A percentile compares a stretch with the other conserved stretches of the same genome.
phyloP scores from a whole-genome alignment of 345 rosid genomes.

The Sisymbrium altissimum region DNA sequence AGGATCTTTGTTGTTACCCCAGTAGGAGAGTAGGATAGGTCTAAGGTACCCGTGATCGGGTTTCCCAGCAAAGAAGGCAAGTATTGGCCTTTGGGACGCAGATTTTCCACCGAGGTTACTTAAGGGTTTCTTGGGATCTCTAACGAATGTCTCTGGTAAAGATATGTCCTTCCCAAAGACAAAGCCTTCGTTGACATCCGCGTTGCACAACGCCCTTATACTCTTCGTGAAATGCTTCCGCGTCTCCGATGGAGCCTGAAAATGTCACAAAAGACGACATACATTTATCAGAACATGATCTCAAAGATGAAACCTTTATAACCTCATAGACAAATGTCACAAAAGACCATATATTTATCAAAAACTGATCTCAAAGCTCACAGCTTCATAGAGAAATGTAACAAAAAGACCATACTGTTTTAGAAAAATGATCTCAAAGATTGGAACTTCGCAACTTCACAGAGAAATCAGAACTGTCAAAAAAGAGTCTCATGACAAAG shows the following conservation, averaged over 20 bases:
- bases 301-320: background rate
- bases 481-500: background rate
- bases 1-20: conserved; percentile 77
- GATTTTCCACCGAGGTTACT: conserved; percentile 67
- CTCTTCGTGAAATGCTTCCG: conserved; percentile 52
- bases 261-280: conserved; percentile 3
- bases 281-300: background rate
- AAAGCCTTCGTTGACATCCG: conserved; percentile 81
- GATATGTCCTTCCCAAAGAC: conserved; percentile 81
- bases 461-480: background rate
- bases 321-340: conserved; percentile 7
- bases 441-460: background rate
- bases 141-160: conserved; percentile 73
- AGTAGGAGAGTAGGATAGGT: conserved; percentile 67
- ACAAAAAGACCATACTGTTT: background rate
- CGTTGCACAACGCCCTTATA: conserved; percentile 83
- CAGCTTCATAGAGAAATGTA: background rate
- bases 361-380: background rate
- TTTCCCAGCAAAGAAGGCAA: conserved; percentile 87
- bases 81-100: conserved; percentile 55
- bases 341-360: background rate
- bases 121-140: conserved; percentile 47
- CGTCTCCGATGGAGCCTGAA: conserved; percentile 80
- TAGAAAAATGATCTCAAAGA: background rate
- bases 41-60: conserved; percentile 77